Conservation (phyloP, 1,284 basidiomycete species). For the Apiotrichum sp. region DNA sequence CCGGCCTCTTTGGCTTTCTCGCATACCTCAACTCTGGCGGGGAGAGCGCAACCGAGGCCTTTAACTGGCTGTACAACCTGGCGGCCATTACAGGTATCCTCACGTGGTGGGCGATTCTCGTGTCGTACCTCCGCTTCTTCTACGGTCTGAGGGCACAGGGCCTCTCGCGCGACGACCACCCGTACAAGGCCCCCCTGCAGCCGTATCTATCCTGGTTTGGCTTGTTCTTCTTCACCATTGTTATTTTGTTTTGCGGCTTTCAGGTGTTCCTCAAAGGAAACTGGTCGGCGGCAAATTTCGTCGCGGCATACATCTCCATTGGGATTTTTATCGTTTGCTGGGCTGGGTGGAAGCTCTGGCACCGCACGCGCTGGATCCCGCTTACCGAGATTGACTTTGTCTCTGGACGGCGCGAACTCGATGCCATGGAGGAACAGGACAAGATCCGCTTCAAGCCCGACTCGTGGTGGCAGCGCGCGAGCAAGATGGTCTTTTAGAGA, state of each 20-base stretch:
- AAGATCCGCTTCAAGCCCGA: constrained; percentile 24
- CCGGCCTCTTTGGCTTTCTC: constrained; percentile 52
- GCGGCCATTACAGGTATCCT: constrained; percentile 63
- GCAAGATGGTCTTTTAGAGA: constrained; percentile 29
- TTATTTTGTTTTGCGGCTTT: constrained; percentile 38
- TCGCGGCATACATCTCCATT: constrained; percentile 46
- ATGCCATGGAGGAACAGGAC: constrained; percentile 54
- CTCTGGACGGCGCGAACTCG: constrained; percentile 57
- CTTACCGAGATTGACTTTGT: constrained; percentile 59
- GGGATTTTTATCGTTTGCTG: constrained; percentile 50
- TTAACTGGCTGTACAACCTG: constrained; percentile 60
- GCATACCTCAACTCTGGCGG: constrained; percentile 52
- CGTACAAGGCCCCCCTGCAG: constrained; percentile 49
- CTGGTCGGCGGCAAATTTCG: constrained; percentile 41
- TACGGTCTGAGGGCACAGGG: constrained; percentile 57
- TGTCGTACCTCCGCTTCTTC: constrained; percentile 69
- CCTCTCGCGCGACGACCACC: constrained; percentile 53
- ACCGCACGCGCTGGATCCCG: constrained; percentile 54
- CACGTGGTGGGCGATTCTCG: constrained; percentile 62
- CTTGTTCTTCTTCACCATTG: constrained; percentile 33
- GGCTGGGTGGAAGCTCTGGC: constrained; percentile 55
- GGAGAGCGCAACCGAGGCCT: constrained; percentile 36
- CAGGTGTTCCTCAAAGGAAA: constrained; percentile 60
- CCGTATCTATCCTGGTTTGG: constrained; percentile 23
- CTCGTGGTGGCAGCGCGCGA: constrained; percentile 21